Evolutionary conservation across 768 basidiomycete genomes (phyloP).

Genomic region (Galerina marginata): DNA sequence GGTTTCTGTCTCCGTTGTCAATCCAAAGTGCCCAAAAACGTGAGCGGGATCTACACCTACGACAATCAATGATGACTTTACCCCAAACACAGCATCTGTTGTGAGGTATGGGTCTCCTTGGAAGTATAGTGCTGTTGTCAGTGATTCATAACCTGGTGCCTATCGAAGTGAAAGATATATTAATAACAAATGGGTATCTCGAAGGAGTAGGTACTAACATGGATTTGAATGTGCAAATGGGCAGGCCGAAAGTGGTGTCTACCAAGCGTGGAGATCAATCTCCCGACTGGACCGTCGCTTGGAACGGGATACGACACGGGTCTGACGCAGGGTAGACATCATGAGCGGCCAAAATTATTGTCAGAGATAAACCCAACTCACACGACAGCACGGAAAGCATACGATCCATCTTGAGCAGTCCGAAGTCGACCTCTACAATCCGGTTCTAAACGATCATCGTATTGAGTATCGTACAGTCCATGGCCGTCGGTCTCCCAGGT

Average conservation of each 20-base stretch:
- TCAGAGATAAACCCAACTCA: conserved; percentile 21
- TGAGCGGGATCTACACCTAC: conserved; percentile 44
- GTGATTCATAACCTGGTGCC: conserved; percentile 74
- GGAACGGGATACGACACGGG: conserved; percentile 78
- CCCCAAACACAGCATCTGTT: conserved; percentile 84
- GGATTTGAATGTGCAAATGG: conserved; percentile 77
- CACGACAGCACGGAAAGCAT: conserved; percentile 76
- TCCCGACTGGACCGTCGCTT: conserved; percentile 77
- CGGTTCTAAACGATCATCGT: conserved; percentile 56
- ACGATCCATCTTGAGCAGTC: conserved; percentile 65
- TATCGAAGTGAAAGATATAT: conserved; percentile 36
- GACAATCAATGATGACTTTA: conserved; percentile 77
- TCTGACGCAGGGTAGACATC: conserved; percentile 23
- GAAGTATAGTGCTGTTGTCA: conserved; percentile 77
- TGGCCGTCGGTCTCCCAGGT: conserved; percentile 84
- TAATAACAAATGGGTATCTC: background rate
- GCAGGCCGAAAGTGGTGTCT: conserved; percentile 81
- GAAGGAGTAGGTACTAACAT: conserved; percentile 40
- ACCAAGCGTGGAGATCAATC: conserved; percentile 56
- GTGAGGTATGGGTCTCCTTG: conserved; percentile 68
- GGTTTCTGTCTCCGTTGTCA: conserved; percentile 15
- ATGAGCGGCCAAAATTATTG: background rate
- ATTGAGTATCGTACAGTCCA: conserved; percentile 56
- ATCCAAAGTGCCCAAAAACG: background rate
- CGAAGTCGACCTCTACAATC: conserved; percentile 77